Evolutionary conservation across 352 stramenopile species (phyloP).

Genomic region (Pythium rhizo-oryzae): DNA sequence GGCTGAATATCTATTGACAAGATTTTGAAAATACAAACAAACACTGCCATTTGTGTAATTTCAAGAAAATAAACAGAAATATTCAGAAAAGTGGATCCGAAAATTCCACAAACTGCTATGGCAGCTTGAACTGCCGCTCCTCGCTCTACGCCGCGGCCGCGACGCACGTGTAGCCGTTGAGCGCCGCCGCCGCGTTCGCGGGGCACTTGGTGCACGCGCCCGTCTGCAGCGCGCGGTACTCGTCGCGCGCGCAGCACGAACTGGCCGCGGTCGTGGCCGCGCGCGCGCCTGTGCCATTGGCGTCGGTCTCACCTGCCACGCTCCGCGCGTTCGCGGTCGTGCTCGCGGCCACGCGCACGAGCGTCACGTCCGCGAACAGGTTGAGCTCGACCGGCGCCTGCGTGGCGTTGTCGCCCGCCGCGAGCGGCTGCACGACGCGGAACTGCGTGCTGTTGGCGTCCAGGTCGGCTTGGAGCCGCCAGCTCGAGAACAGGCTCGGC

Average conservation of each 20-base stretch:
- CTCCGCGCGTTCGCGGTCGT: too few relatives aligned
- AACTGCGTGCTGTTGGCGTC: constrained; percentile 15
- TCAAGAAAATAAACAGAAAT: too few relatives aligned
- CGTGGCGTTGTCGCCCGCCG: background rate
- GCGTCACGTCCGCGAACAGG: constrained; percentile 19
- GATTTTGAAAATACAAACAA: too few relatives aligned
- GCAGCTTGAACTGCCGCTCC: too few relatives aligned
- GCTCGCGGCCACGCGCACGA: constrained; percentile 6
- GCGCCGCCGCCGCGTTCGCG: background rate
- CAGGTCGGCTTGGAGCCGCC: constrained; percentile 8
- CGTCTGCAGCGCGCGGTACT: constrained; percentile 10
- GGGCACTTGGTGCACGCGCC: constrained; percentile 16
- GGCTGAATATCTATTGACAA: too few relatives aligned
- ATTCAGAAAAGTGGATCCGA: too few relatives aligned
- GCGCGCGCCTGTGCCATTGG: too few relatives aligned
- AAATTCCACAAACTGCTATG: too few relatives aligned
- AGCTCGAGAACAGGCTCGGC: constrained; percentile 13
- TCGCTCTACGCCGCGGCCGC: too few relatives aligned
- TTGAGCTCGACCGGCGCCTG: background rate
- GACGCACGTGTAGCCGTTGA: constrained; percentile 18
- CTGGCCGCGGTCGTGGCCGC: background rate
- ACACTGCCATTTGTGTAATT: too few relatives aligned
- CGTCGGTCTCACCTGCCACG: too few relatives aligned
- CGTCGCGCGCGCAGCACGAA: constrained; percentile 8
- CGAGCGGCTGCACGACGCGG: constrained; percentile 4